phyloP scores from a whole-genome alignment of 352 stramenopile genomes.

The Pythium graminicola region DNA sequence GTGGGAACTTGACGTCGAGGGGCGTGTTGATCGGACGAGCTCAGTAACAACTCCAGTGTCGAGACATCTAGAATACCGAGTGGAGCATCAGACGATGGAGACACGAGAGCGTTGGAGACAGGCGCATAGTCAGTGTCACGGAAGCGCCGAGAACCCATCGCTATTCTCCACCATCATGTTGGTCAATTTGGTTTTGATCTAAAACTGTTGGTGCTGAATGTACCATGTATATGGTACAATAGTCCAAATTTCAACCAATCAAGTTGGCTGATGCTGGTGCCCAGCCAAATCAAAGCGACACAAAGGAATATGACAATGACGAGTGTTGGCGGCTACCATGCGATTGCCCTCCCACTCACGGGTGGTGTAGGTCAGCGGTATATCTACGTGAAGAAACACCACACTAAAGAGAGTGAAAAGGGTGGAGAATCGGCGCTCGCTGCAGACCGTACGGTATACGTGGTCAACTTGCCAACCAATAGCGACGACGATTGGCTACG shows the following conservation, averaged over 20 bases:
- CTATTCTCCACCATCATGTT: background rate
- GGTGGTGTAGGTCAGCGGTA: slow-evolving; percentile 57
- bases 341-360: slow-evolving; percentile 59
- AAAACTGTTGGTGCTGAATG: no score
- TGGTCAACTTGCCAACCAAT: slow-evolving; percentile 57
- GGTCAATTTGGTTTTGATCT: background rate
- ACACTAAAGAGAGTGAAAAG: slow-evolving; percentile 33
- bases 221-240: no score
- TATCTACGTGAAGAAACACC: slow-evolving; percentile 75
- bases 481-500: slow-evolving; percentile 53
- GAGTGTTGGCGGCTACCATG: slow-evolving; percentile 60
- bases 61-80: slow-evolving; percentile 16
- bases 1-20: background rate
- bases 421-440: slow-evolving; percentile 42
- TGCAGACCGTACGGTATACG: slow-evolving; percentile 58
- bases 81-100: background rate
- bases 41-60: slow-evolving; percentile 9
- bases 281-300: slow-evolving; percentile 9
- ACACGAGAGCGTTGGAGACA: background rate
- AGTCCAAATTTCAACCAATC: slow-evolving; percentile 11
- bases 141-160: background rate
- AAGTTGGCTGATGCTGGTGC: background rate
- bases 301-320: slow-evolving; percentile 5
- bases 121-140: background rate
- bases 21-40: background rate